phyloP scores from a whole-genome alignment of 768 basidiomycete species.

The Phaffia tasmanica region DNA sequence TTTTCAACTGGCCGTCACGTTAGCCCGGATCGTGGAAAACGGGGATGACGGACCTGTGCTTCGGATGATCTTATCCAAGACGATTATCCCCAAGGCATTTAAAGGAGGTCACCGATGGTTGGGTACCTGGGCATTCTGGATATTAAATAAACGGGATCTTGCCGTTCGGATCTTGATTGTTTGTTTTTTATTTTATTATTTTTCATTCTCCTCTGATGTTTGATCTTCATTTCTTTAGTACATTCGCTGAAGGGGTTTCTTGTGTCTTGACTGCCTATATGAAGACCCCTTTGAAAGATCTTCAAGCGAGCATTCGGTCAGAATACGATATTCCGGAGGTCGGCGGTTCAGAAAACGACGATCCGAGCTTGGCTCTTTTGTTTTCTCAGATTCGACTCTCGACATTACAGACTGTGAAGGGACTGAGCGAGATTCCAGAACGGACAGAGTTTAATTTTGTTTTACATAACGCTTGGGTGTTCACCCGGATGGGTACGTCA shows the following conservation, averaged over 20 bases:
- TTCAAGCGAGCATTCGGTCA: slow-evolving; percentile 12
- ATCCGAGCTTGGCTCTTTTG: slow-evolving; percentile 79
- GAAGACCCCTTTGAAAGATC: slow-evolving; percentile 30
- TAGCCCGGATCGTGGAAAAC: slow-evolving; percentile 74
- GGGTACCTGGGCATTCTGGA: slow-evolving; percentile 93
- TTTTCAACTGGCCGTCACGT: slow-evolving; percentile 75
- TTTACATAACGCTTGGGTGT: slow-evolving; percentile 81
- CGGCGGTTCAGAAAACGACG: slow-evolving; percentile 80
- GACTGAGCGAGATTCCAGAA: slow-evolving; percentile 80
- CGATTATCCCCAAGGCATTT: slow-evolving; percentile 75
- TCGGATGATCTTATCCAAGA: slow-evolving; percentile 55
- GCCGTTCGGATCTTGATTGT: slow-evolving; percentile 84
- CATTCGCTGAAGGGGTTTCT: slow-evolving; percentile 37
- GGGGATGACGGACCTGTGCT: slow-evolving; percentile 71
- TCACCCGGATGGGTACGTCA: slow-evolving; percentile 79
- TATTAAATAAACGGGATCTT: slow-evolving; percentile 72
- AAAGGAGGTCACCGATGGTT: slow-evolving; percentile 81
- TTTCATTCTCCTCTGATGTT: not conserved
- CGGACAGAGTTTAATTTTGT: slow-evolving; percentile 90
- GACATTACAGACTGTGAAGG: slow-evolving; percentile 84
- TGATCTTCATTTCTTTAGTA: not conserved
- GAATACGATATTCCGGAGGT: slow-evolving; percentile 38
- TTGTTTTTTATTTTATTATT: slow-evolving; percentile 40
- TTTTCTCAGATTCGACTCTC: slow-evolving; percentile 82
- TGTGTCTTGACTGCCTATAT: too few relatives aligned